Evolutionary conservation across 371 early-diverging fungal species (phyloP), one percentile per base, ranked within the genome.

Genomic region (Mortierella sp.): DNA sequence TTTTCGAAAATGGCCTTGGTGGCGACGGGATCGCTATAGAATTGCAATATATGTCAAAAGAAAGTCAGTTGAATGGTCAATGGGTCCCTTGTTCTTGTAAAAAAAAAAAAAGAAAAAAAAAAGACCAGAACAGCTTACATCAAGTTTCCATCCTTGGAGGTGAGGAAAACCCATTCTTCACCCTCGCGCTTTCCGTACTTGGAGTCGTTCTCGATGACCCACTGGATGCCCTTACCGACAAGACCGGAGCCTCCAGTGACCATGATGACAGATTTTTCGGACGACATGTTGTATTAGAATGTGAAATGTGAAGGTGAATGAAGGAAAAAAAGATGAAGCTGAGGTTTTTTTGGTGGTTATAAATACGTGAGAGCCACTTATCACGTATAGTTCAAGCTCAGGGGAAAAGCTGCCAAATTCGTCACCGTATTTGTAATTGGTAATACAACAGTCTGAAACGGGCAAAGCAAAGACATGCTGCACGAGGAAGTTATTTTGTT

Each of bases 181-280:
- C 87, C 88, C 43, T 86, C 86, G 60, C 83, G 84, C 75, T 86
- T 86, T 66, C 89, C 89, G 68, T 86, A 95, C 58, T 86, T 85
- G 35, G 84, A 78, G 67, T 89, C 88, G 69, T 90, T 90, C 68
- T 91, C 86, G 59, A 94, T 84, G 47, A 93, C 90, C 85, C 90
- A 89, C 72, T 91, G 83, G 72, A 96, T 87, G 57, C 93, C 95
- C 71, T 93, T 88, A 26, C 96, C 96, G 59, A 94, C 94, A 59
- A 96, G 91, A 56, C 96, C 95, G 34, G 91, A 85, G 56, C 94
- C 93, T 54, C 96, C 96, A 51, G 92, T 92, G 63, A 92, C 92
- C 55, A 92, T 82, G 73, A 92, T 91, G 63, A 90, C 87, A 67
- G 80, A 79, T 74, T 79, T 79, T 43, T 66, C 32, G 43, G 79